Evolutionary conservation across 768 basidiomycete genomes (phyloP).

Genomic region (Mrakia frigida): DNA sequence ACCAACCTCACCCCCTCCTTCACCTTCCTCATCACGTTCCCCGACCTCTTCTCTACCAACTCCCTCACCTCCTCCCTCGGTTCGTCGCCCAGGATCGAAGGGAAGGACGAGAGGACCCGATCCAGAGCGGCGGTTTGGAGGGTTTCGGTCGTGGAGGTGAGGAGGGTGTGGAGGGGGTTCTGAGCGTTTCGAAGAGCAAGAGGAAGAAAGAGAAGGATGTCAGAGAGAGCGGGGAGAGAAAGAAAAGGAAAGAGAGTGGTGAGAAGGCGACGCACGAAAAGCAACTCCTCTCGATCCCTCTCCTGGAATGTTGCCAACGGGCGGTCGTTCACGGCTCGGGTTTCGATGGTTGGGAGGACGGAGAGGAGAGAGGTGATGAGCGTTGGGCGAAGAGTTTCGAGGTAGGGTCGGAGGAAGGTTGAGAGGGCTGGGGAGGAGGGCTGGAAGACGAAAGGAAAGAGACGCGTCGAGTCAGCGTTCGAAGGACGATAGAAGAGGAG

Average conservation of each 20-base stretch:
- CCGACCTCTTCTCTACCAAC: background rate
- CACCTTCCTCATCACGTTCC: background rate
- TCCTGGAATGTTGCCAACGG: slow-evolving; percentile 82
- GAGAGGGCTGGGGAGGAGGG: background rate
- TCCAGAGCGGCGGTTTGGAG: background rate
- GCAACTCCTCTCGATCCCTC: background rate
- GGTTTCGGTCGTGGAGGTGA: background rate
- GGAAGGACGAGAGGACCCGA: background rate
- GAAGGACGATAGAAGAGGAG: background rate
- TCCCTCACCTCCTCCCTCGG: background rate
- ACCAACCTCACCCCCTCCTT: background rate
- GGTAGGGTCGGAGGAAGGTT: background rate
- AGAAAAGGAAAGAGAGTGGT: background rate
- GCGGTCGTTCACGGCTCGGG: slow-evolving; percentile 57
- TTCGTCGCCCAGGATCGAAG: background rate
- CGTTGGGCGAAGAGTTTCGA: background rate
- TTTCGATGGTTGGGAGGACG: background rate
- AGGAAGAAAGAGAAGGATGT: background rate
- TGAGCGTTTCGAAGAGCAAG: background rate
- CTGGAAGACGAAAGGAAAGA: background rate
- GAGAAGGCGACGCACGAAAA: background rate
- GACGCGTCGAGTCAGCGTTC: background rate
- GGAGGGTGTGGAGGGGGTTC: background rate
- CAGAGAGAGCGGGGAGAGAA: background rate
- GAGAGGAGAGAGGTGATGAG: background rate